Conservation (phyloP, 768 basidiomycete species). For the Crepidotus variabilis region DNA sequence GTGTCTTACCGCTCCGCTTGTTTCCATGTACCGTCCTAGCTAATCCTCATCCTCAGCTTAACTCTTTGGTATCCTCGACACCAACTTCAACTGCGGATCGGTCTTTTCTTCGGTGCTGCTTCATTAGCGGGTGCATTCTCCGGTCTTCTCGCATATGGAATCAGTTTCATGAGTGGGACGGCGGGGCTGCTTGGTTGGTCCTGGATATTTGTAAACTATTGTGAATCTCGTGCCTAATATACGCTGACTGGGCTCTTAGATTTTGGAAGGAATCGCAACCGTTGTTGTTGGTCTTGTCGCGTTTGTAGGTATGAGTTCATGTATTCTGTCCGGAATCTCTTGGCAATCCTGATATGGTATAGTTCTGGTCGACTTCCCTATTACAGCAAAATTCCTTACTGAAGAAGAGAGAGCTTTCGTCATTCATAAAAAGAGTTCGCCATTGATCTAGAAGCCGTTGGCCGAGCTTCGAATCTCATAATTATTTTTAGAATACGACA, state of each 20-base stretch:
- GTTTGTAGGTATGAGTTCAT: conserved; percentile 26
- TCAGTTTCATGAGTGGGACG: conserved; percentile 47
- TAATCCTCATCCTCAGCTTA: conserved; percentile 32
- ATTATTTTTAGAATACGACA: conserved; percentile 43
- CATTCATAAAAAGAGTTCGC: conserved; percentile 51
- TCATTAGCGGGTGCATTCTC: conserved; percentile 63
- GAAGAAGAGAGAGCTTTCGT: conserved; percentile 55
- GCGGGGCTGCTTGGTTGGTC: conserved; percentile 53
- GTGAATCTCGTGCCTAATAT: neutral
- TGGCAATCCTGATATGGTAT: neutral
- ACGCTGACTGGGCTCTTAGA: conserved; percentile 27
- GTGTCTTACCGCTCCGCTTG: conserved; percentile 8
- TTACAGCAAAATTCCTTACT: conserved; percentile 56
- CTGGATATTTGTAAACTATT: conserved; percentile 57
- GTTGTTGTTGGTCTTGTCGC: conserved; percentile 52
- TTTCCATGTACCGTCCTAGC: neutral
- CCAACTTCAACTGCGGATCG: conserved; percentile 55
- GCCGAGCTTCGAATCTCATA: neutral
- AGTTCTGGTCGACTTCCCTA: conserved; percentile 64
- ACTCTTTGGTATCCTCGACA: conserved; percentile 69
- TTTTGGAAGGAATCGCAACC: conserved; percentile 63
- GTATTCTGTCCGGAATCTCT: no score
- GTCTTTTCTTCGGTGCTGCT: conserved; percentile 63
- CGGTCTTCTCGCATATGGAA: conserved; percentile 52
- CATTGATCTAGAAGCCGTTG: no score